phyloP scores from a whole-genome alignment of 2,329 filamentous ascomycete species.

The Aureobasidium musti region DNA sequence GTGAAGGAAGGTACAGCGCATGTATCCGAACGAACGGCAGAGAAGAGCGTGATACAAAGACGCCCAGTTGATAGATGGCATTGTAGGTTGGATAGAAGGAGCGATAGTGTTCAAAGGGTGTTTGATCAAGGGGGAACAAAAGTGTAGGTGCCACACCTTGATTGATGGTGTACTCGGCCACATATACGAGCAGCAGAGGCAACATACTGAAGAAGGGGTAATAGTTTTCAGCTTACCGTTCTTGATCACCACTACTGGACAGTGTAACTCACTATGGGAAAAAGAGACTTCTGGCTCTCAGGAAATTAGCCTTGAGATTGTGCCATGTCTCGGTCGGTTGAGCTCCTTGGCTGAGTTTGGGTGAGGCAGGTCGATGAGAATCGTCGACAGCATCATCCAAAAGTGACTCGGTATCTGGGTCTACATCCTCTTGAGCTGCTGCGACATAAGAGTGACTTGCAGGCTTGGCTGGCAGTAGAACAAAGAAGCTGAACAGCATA shows the following conservation, averaged over 20 bases:
- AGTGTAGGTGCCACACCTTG: constrained; percentile 89
- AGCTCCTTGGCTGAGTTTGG: background rate
- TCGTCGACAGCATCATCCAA: constrained; percentile 1
- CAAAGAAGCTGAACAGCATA: constrained; percentile 86
- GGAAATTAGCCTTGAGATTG: constrained; percentile 49
- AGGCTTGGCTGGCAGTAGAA: constrained; percentile 66
- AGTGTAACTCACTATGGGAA: constrained; percentile 61
- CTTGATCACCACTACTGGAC: background rate
- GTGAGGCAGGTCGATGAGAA: background rate
- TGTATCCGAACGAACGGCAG: constrained; percentile 84
- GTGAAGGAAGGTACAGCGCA: constrained; percentile 75
- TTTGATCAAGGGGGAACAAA: constrained; percentile 74
- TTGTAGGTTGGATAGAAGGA: constrained; percentile 94
- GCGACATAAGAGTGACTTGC: constrained; percentile 55
- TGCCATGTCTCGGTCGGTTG: constrained; percentile 4
- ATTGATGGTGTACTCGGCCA: constrained; percentile 97
- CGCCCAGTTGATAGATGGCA: constrained; percentile 91
- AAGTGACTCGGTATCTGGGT: constrained; percentile 34
- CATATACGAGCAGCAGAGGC: constrained; percentile 85
- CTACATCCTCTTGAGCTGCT: constrained; percentile 45
- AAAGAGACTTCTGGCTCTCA: constrained; percentile 69
- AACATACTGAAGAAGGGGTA: constrained; percentile 64
- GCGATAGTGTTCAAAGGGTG: constrained; percentile 78
- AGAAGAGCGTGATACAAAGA: constrained; percentile 91
- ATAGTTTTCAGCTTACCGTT: constrained; percentile 24